phyloP scores from a whole-genome alignment of 2,329 filamentous ascomycete genomes.

The Fusarium pseudograminearum region DNA sequence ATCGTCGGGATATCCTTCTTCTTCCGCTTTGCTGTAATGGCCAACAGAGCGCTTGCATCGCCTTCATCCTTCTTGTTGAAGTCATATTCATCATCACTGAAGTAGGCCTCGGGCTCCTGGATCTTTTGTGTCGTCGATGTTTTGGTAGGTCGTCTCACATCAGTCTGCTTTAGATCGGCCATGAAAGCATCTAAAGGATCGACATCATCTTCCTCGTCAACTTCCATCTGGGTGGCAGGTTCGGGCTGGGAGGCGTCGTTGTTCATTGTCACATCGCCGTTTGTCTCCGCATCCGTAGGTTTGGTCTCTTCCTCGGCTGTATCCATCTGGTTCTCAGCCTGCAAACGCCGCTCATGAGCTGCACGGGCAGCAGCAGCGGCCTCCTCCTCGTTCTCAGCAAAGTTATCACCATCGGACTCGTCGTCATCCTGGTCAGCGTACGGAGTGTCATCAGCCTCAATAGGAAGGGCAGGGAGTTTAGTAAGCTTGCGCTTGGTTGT shows the following conservation, averaged over 20 bases:
- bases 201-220: slow-evolving; percentile 74
- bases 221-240: slow-evolving; percentile 64
- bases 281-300: slow-evolving; percentile 47
- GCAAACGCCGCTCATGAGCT: slow-evolving; percentile 82
- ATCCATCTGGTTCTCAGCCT: slow-evolving; percentile 64
- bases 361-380: slow-evolving; percentile 86
- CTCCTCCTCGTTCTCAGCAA: slow-evolving; percentile 87
- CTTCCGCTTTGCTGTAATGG: slow-evolving; percentile 75
- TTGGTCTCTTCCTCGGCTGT: slow-evolving; percentile 51
- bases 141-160: slow-evolving; percentile 57
- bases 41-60: slow-evolving; percentile 62
- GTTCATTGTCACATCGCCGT: slow-evolving; percentile 46
- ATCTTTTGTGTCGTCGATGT: slow-evolving; percentile 59
- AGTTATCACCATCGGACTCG: slow-evolving; percentile 80
- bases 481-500: slow-evolving; percentile 88
- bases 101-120: slow-evolving; percentile 84
- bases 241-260: slow-evolving; percentile 39
- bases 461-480: slow-evolving; percentile 83
- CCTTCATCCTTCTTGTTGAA: slow-evolving; percentile 62
- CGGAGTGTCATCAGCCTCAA: slow-evolving; percentile 71
- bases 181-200: slow-evolving; percentile 99
- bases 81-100: slow-evolving; percentile 83
- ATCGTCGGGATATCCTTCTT: slow-evolving; percentile 95
- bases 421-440: slow-evolving; percentile 74
- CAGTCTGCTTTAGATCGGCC: slow-evolving; percentile 73